Conservation (phyloP, 176 grass and related monocot genomes). For the Hordeum vulgare region DNA sequence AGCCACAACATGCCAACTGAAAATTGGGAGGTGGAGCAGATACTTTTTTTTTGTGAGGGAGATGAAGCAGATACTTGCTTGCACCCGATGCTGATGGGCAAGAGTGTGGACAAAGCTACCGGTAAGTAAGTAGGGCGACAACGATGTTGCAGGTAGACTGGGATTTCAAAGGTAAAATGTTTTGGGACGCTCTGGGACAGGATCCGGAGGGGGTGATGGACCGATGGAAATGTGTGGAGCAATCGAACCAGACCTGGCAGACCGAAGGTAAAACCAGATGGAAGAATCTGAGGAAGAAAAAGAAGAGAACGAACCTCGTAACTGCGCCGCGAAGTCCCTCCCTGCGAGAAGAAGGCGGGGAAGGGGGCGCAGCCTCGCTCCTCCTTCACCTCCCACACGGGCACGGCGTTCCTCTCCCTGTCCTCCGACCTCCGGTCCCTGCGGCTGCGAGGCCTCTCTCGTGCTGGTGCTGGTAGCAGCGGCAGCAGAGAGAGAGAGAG, state of each 20-base stretch:
- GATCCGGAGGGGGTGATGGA: not conserved
- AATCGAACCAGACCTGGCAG: no score
- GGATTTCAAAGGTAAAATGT: not conserved
- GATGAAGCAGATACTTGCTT: not conserved
- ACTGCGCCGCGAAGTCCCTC: not conserved
- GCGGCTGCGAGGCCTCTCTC: not conserved
- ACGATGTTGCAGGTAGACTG: not conserved
- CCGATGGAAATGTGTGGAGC: not conserved
- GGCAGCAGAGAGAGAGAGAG: not conserved
- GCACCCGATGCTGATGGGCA: not conserved
- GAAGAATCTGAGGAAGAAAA: not conserved
- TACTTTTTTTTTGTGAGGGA: no score
- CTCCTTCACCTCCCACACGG: not conserved
- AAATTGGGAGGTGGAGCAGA: not conserved
- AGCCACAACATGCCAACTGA: conserved; percentile 25
- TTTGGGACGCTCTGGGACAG: not conserved
- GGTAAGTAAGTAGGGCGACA: not conserved
- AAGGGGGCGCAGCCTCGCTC: not conserved
- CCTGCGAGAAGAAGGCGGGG: not conserved
- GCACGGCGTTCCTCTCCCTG: not conserved
- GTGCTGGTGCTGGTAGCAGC: not conserved
- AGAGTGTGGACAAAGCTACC: not conserved
- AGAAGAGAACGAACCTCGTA: conserved; percentile 1
- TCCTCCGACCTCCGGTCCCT: not conserved
- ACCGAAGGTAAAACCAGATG: no score